Evolutionary conservation across 371 early-diverging fungal genomes (phyloP), one percentile per base, ranked within the genome.

Genomic region (Rhizopus arrhizus): DNA sequence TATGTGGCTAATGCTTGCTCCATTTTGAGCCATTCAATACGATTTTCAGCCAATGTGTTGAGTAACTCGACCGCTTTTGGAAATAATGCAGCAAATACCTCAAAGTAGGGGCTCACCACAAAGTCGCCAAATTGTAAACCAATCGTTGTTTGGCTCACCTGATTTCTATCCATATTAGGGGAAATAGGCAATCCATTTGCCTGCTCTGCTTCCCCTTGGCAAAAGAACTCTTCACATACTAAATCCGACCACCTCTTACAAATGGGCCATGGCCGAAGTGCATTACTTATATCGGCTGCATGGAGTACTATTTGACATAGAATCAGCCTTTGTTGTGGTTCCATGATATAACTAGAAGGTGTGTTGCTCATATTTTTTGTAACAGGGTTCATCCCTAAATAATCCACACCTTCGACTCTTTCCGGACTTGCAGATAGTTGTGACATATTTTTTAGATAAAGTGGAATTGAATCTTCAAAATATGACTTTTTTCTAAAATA

Each of bases 251-350:
- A 96, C 42, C 81, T 80, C 58, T 86, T 85, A 66, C 92, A 94
- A 41, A 93, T 76, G 0, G 80, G 72, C 89, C 92, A 92, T 4
- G 96, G 96, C 36, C 93, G 77, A 36, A 90, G 84, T 0, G 95
- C 87, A 60, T 95, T 95, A 58, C 91, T 90, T 45, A 94, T 92
- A 57, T 95, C 96, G 3, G 94, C 92, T 0, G 91, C 93, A 61
- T 95, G 94, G 4, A 95, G 72, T 49, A 94, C 58, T 9, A 86
- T 82, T 50, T 89, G 86, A 60, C 86, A 84, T 12, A 94, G 64
- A 36, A 74, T 73, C 56, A 86, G 83, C 10, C 68, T 29, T 32
- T 68, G 68, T 16, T 68, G 68, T 10, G 63, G 60, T 15, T 68
- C 68, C 57, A 60, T 64, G 3, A 62, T 62, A 36, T 59, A 68